These are phyloP conservation scores for Alternaria tenuissima DNA, from an alignment of 2,329 filamentous ascomycete genomes.

Conservation along the genomic window DNA sequence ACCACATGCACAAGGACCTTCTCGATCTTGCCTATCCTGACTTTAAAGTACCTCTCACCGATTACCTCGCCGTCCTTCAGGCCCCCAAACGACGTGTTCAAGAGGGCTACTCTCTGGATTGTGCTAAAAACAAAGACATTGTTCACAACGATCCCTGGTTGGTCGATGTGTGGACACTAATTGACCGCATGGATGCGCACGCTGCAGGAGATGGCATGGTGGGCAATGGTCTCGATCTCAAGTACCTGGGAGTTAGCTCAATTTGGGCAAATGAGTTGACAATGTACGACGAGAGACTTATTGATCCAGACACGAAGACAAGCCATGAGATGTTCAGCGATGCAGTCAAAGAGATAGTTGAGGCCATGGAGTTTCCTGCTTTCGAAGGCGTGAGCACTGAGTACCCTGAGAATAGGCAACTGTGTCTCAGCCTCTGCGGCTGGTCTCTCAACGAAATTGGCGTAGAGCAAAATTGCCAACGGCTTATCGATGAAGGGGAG, in stretches of 20 bases:
- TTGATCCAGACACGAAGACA: conserved; percentile 45
- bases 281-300: conserved; percentile 52
- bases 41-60: conserved; percentile 42
- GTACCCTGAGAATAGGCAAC: conserved; percentile 74
- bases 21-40: conserved; percentile 48
- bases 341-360: conserved; percentile 69
- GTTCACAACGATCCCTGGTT: conserved; percentile 76
- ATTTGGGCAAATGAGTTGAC: conserved; percentile 77
- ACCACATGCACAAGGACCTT: conserved; percentile 49
- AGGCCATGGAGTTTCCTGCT: conserved; percentile 66
- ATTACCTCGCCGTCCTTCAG: conserved; percentile 46
- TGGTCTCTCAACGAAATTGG: conserved; percentile 69
- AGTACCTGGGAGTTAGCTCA: conserved; percentile 75
- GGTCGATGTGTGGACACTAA: conserved; percentile 80
- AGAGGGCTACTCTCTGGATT: conserved; percentile 67
- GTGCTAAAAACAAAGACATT: conserved; percentile 70
- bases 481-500: conserved; percentile 61
- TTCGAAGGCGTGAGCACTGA: conserved; percentile 71
- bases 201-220: conserved; percentile 75
- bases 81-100: conserved; percentile 63
- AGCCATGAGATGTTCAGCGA: conserved; percentile 66
- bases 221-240: conserved; percentile 72
- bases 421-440: conserved; percentile 77
- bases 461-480: conserved; percentile 59
- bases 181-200: conserved; percentile 70